Conservation (phyloP, 108 stramenopile genomes). For the Cyclostephanos invisitatus region DNA sequence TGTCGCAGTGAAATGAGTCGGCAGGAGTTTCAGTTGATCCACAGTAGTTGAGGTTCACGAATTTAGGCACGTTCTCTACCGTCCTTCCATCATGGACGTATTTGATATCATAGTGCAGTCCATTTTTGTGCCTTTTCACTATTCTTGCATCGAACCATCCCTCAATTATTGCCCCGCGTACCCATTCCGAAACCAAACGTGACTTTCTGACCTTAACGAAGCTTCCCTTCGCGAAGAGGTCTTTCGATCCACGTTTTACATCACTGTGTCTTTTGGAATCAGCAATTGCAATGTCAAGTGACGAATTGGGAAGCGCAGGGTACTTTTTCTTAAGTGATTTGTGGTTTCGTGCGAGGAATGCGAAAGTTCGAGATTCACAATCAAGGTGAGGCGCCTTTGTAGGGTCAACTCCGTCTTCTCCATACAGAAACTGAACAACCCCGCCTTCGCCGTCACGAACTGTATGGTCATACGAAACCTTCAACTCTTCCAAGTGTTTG, state of each 20-base stretch:
- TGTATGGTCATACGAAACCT: slow-evolving; percentile 95
- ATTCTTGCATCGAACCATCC: slow-evolving; percentile 86
- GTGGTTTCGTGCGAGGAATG: slow-evolving; percentile 89
- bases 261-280: slow-evolving; percentile 53
- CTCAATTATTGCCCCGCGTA: slow-evolving; percentile 73
- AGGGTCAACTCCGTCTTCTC: slow-evolving; percentile 98
- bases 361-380: slow-evolving; percentile 77
- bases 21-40: slow-evolving; percentile 54
- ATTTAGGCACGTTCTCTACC: slow-evolving; percentile 61
- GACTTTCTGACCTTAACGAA: slow-evolving; percentile 69
- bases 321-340: slow-evolving; percentile 70
- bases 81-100: slow-evolving; percentile 64
- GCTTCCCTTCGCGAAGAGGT: slow-evolving; percentile 54
- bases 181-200: slow-evolving; percentile 69
- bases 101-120: slow-evolving; percentile 62
- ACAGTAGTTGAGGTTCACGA: slow-evolving; percentile 62
- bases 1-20: slow-evolving; percentile 55
- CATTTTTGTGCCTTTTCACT: slow-evolving; percentile 53
- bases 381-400: slow-evolving; percentile 87
- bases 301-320: slow-evolving; percentile 55
- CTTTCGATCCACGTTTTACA: slow-evolving; percentile 23
- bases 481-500: slow-evolving; percentile 96
- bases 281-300: slow-evolving; percentile 60
- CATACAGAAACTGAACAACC: slow-evolving; percentile 98
- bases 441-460: slow-evolving; percentile 97